These are phyloP conservation scores for Didymellaceae sp. DNA, from an alignment of 2,329 filamentous ascomycete genomes.

Conservation along the genomic window DNA sequence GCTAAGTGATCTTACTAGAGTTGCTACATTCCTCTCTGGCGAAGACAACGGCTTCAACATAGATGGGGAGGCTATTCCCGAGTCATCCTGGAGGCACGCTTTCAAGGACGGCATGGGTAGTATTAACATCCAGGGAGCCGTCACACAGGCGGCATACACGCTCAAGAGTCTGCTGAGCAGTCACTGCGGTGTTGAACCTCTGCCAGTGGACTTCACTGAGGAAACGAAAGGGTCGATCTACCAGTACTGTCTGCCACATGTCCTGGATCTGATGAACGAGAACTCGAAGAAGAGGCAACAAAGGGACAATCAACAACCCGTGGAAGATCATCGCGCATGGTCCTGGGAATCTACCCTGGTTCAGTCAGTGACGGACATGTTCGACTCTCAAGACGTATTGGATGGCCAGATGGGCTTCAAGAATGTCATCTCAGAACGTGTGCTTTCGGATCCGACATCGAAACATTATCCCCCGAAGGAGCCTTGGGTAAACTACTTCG, in stretches of 20 bases:
- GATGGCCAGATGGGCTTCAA: slow-evolving; percentile 24
- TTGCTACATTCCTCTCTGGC: slow-evolving; percentile 19
- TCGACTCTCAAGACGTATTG: slow-evolving; percentile 23
- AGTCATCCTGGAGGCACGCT: slow-evolving; percentile 10
- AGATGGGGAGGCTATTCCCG: neutral
- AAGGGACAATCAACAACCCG: neutral
- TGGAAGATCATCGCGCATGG: slow-evolving; percentile 5
- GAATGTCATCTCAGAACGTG: slow-evolving; percentile 18
- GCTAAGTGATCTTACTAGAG: slow-evolving; percentile 15
- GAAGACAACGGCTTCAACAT: slow-evolving; percentile 15
- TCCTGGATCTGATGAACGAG: slow-evolving; percentile 16
- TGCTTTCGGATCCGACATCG: slow-evolving; percentile 19
- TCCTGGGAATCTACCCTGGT: slow-evolving; percentile 18
- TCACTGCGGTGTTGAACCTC: slow-evolving; percentile 25
- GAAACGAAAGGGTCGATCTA: slow-evolving; percentile 23
- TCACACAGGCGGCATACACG: slow-evolving; percentile 27
- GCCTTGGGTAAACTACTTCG: slow-evolving; percentile 25
- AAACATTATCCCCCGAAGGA: slow-evolving; percentile 26
- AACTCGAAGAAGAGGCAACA: neutral
- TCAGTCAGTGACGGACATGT: slow-evolving; percentile 25
- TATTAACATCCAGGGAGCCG: slow-evolving; percentile 23
- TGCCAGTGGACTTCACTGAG: slow-evolving; percentile 26
- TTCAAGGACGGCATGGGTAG: slow-evolving; percentile 26
- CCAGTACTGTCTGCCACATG: slow-evolving; percentile 23
- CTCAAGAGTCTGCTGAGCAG: slow-evolving; percentile 25